Percentiles rank a stretch among this genome's conserved stretches.
These are phyloP conservation scores for Hysterangium stoloniferum DNA, from an alignment of 768 basidiomycete genomes.

Conservation along the genomic window DNA sequence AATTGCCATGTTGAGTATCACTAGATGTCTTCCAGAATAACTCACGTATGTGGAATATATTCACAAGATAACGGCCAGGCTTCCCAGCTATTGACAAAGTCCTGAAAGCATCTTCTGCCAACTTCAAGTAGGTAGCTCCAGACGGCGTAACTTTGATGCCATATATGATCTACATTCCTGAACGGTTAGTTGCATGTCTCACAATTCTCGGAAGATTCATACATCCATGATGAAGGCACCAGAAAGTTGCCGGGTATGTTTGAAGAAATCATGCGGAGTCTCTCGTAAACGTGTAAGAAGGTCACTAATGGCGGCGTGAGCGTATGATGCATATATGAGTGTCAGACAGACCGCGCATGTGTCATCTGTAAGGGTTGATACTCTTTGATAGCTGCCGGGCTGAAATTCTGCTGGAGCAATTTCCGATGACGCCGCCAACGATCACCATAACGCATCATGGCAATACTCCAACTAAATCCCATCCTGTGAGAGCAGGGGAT, in stretches of 20 bases:
- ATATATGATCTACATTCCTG: constrained; percentile 34
- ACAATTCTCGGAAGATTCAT: neutral
- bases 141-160: constrained; percentile 33
- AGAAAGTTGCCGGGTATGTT: neutral
- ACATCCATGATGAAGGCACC: constrained; percentile 10
- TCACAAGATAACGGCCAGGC: constrained; percentile 47
- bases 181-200: neutral
- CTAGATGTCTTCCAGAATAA: constrained; percentile 14
- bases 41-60: constrained; percentile 37
- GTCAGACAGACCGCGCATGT: constrained; percentile 29
- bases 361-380: constrained; percentile 25
- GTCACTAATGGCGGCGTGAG: too few relatives aligned
- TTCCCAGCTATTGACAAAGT: constrained; percentile 43
- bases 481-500: constrained; percentile 23
- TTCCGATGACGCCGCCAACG: constrained; percentile 11
- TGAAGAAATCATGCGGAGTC: neutral
- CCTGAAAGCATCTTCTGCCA: constrained; percentile 45
- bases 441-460: constrained; percentile 45
- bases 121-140: constrained; percentile 39
- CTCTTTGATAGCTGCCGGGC: constrained; percentile 4
- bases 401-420: constrained; percentile 15
- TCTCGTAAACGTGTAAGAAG: neutral
- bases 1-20: neutral
- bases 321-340: too few relatives aligned
- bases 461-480: constrained; percentile 41